Conservation (phyloP, 169 alveolate genomes). For the Plasmodium chabaudi region DNA sequence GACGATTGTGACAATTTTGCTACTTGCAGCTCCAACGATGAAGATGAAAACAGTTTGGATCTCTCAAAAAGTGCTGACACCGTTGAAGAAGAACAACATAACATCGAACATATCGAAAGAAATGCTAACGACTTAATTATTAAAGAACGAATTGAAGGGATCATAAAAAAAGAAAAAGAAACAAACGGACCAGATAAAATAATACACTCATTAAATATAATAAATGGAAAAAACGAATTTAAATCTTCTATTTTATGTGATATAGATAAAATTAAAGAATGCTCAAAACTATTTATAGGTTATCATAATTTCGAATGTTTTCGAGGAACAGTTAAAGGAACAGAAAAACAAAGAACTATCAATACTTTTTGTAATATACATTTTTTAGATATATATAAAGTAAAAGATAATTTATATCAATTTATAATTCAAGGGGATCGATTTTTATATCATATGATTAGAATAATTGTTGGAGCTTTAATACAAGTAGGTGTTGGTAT, state of each 20-base stretch:
- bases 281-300: constrained; percentile 52
- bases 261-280: constrained; percentile 52
- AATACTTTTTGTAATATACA: constrained; percentile 49
- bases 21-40: background rate
- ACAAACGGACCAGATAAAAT: constrained; percentile 6
- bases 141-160: background rate
- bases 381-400: constrained; percentile 43
- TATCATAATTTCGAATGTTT: constrained; percentile 56
- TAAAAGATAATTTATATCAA: constrained; percentile 55
- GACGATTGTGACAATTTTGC: background rate
- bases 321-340: constrained; percentile 58
- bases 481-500: constrained; percentile 79
- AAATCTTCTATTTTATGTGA: constrained; percentile 25
- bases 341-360: constrained; percentile 31
- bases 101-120: too few relatives aligned
- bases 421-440: constrained; percentile 81
- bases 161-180: background rate
- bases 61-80: too few relatives aligned
- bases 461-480: constrained; percentile 81
- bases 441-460: constrained; percentile 83
- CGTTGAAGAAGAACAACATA: background rate
- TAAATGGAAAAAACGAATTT: constrained; percentile 20
- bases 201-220: constrained; percentile 23
- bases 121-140: background rate
- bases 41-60: too few relatives aligned